Conservation (phyloP, 2,329 filamentous ascomycete genomes). For the Colletotrichum nymphaeae region DNA sequence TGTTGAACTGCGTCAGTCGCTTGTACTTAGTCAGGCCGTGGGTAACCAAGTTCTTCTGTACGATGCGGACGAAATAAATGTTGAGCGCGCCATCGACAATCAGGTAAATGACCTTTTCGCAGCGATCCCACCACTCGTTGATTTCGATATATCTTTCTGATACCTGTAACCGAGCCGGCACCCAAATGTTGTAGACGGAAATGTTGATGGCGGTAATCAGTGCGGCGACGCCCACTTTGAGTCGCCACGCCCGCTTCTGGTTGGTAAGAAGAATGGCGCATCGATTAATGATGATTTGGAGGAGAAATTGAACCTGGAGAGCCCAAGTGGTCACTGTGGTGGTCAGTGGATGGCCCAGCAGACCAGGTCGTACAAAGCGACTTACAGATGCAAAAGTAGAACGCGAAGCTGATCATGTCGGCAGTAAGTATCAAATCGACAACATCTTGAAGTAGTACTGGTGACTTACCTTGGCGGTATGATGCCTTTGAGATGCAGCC, state of each 20-base stretch:
- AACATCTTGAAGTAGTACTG: background rate
- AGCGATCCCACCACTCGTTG: conserved; percentile 64
- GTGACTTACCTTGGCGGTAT: conserved; percentile 34
- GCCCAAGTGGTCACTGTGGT: conserved; percentile 49
- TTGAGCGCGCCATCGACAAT: conserved; percentile 61
- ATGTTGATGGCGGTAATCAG: conserved; percentile 63
- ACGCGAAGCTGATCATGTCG: conserved; percentile 19
- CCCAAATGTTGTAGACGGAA: conserved; percentile 65
- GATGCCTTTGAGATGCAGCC: conserved; percentile 35
- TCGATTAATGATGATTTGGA: conserved; percentile 67
- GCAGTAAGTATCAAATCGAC: background rate
- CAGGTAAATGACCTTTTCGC: conserved; percentile 62
- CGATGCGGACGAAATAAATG: conserved; percentile 57
- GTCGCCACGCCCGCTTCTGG: conserved; percentile 44
- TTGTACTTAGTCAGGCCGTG: conserved; percentile 57
- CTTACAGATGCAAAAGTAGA: conserved; percentile 36
- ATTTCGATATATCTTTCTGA: conserved; percentile 53
- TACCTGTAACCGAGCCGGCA: conserved; percentile 60
- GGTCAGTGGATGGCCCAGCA: background rate
- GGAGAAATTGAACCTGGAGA: conserved; percentile 58
- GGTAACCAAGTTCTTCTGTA: conserved; percentile 32
- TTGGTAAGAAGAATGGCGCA: conserved; percentile 58
- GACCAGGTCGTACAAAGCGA: background rate
- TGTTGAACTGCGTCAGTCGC: conserved; percentile 56
- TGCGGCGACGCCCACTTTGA: conserved; percentile 57